These are phyloP conservation scores for Candida endomychidarum DNA, from an alignment of 805 yeast species.

Conservation along the genomic window DNA sequence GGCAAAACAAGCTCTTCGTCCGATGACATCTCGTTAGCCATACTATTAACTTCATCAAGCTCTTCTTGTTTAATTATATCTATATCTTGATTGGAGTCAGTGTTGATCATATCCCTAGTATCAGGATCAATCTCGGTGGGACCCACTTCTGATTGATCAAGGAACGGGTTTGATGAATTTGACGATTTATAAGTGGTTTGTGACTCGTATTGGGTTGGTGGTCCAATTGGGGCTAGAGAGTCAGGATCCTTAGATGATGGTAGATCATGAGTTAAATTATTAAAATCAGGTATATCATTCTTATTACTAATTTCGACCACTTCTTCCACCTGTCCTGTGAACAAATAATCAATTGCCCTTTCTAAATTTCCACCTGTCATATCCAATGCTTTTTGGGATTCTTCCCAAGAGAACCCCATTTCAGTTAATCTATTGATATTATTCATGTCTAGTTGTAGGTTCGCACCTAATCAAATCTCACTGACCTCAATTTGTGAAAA, in stretches of 20 bases:
- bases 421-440: conserved; percentile 17
- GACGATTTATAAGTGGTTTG: too few species aligned
- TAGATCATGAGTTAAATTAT: not conserved
- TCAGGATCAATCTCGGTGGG: too few species aligned
- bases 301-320: conserved; percentile 19
- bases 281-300: conserved; percentile 12
- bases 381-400: conserved; percentile 39
- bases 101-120: not conserved
- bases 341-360: conserved; percentile 33
- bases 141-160: too few species aligned
- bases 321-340: conserved; percentile 23
- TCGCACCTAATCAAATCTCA: too few species aligned
- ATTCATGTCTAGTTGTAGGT: too few species aligned
- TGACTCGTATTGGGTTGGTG: not conserved
- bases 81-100: not conserved
- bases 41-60: not conserved
- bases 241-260: not conserved
- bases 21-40: not conserved
- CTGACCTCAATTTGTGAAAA: too few species aligned
- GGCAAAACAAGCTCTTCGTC: conserved; percentile 3
- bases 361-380: conserved; percentile 24
- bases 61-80: not conserved
- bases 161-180: too few species aligned
- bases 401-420: conserved; percentile 42
- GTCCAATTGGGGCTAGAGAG: not conserved